Base-by-base conservation (phyloP, 495 filamentous ascomycete species). In the Rusavskia elegans region DNA sequence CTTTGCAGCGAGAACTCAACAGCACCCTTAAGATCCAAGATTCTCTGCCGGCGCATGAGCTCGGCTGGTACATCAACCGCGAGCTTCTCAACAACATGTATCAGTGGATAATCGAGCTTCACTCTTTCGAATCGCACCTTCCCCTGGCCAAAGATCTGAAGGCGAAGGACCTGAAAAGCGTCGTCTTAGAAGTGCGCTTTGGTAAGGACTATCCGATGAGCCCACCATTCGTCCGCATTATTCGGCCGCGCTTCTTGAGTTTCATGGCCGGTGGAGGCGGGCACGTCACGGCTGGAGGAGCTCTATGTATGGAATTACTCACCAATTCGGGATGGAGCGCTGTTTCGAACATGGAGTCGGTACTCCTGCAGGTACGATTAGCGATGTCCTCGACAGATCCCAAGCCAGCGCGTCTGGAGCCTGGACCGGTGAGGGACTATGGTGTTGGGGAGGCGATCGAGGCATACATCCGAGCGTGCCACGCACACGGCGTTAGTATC, bases 101-200 rank as follows among this genome's bases (percentile, higher is more conserved):
- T 61, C 89, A 95, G 63, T 95, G 89, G 88, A 89, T 95, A 56
- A 81, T 95, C 2, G 85, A 95, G 62, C 66, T 96, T 0, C 89
- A 96, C 63, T 85, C 80, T 46, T 95, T 96, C 59, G 81, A 88
- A 13, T 58, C 69, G 0, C 53, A 61, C 2, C 69, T 90, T 1
- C 87, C 84, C 0, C 70, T 96, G 3, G 83, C 84, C 0, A 58
- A 73, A 35, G 89, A 95, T 63, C 83, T 96, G 75, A 82, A 82
- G 59, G 49, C 57, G 0, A 69, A 65, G 17, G 68, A 70, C 0
- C 45, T 86, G 23, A 74, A 73, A 9, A 85, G 81, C 60, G 68
- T 96, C 25, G 78, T 94, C 0, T 63, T 93, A 11, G 89, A 96
- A 63, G 66, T 95, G 25, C 83, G 86, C 0, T 95, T 94, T 57